phyloP scores from a whole-genome alignment of 2,329 filamentous ascomycete genomes.

The Aphanocladium album region DNA sequence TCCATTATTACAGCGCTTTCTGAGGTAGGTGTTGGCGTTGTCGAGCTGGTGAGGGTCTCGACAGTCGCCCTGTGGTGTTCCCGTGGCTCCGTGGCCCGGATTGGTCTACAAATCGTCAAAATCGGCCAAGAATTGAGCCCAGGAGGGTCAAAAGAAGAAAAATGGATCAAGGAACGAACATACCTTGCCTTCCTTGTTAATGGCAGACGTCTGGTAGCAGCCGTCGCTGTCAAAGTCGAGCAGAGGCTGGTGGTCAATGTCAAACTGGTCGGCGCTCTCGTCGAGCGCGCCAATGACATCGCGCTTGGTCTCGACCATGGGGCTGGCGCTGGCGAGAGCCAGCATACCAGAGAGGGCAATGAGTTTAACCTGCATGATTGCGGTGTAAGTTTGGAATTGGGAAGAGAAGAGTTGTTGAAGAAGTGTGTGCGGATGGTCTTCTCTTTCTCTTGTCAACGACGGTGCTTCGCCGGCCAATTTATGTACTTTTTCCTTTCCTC shows the following conservation, averaged over 20 bases:
- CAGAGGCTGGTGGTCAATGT: slow-evolving; percentile 31
- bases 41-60: slow-evolving; percentile 26
- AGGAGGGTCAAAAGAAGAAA: neutral
- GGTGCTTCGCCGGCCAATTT: neutral
- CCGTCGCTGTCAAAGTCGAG: slow-evolving; percentile 37
- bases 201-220: slow-evolving; percentile 44
- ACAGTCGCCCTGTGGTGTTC: slow-evolving; percentile 25
- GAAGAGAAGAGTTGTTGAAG: neutral
- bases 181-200: slow-evolving; percentile 30
- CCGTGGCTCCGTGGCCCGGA: slow-evolving; percentile 22
- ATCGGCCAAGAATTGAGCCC: slow-evolving; percentile 15
- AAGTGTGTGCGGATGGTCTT: neutral
- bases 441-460: neutral
- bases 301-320: slow-evolving; percentile 17
- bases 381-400: neutral
- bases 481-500: neutral
- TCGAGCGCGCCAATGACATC: slow-evolving; percentile 28
- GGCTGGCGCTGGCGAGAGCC: slow-evolving; percentile 17
- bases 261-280: slow-evolving; percentile 26
- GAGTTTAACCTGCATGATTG: neutral
- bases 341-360: slow-evolving; percentile 11
- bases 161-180: neutral
- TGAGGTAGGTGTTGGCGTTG: slow-evolving; percentile 28
- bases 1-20: slow-evolving; percentile 29
- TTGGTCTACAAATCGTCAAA: slow-evolving; percentile 15